These are phyloP conservation scores for Pythium aphanidermatum DNA, from an alignment of 352 stramenopile species.

Conservation along the genomic window DNA sequence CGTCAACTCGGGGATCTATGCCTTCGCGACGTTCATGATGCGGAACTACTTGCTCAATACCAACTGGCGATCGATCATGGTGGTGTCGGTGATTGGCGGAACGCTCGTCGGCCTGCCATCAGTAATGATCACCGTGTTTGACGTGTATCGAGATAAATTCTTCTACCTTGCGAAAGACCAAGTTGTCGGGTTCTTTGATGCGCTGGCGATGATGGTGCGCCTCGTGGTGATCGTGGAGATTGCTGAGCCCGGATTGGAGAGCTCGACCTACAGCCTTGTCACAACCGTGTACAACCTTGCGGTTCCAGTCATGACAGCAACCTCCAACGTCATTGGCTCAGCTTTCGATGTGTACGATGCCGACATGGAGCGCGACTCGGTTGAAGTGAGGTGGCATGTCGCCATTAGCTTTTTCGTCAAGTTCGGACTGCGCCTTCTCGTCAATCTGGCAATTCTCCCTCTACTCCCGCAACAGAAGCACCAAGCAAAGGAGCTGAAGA, in stretches of 20 bases:
- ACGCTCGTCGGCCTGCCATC: slow-evolving; percentile 31
- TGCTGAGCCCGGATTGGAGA: slow-evolving; percentile 66
- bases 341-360: slow-evolving; percentile 53
- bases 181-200: slow-evolving; percentile 52
- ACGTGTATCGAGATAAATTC: slow-evolving; percentile 54
- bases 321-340: slow-evolving; percentile 53
- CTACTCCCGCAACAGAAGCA: slow-evolving; percentile 51
- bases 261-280: slow-evolving; percentile 66
- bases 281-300: slow-evolving; percentile 77
- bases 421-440: slow-evolving; percentile 37
- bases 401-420: slow-evolving; percentile 48
- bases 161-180: slow-evolving; percentile 53
- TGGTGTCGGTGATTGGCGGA: slow-evolving; percentile 36
- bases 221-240: slow-evolving; percentile 79
- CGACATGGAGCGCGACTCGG: slow-evolving; percentile 45
- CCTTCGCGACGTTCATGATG: slow-evolving; percentile 46
- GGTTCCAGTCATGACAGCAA: slow-evolving; percentile 42
- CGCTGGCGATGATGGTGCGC: slow-evolving; percentile 65
- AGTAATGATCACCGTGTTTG: slow-evolving; percentile 45
- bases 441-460: slow-evolving; percentile 35
- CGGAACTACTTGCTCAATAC: slow-evolving; percentile 48
- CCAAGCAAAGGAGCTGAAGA: slow-evolving; percentile 44
- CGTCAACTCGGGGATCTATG: slow-evolving; percentile 42
- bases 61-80: slow-evolving; percentile 54
- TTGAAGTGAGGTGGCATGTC: slow-evolving; percentile 49